Base-by-base conservation (phyloP, 306 rosid genomes). In the Betula pendula region DNA sequence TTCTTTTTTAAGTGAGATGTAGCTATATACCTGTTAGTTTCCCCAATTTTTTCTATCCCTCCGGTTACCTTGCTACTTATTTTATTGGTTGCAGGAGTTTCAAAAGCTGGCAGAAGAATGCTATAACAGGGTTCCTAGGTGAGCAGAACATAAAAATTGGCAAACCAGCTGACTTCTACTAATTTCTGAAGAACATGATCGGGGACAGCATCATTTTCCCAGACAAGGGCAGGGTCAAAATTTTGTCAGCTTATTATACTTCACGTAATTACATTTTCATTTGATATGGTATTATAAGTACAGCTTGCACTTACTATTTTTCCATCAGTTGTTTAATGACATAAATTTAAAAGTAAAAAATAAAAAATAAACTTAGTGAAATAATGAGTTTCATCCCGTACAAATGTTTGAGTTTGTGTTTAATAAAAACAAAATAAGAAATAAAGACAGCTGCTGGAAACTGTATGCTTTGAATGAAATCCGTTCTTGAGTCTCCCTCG, bases 91-190 rank as follows among this genome's bases (percentile, higher is more conserved):
- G 78, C 87, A 93, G 98, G 94, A 92, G 97, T 87, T 92, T 96
- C 84, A 92, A 93, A 86, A 48, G 99, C 82, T 92, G 96, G 99
- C 94, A 96, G 85, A 96, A 89, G 97, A 92, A 86, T 40, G 98
- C 97, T 52, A 92, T 92, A 73, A 87, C 84, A 38, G 89, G 74
- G 51, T 96, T 88, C 82, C 81, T 96, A 55, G 60, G 81, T 0
- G 93, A 86, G 81, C 90, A 77, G 86, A 87, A 85, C 78, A 78
- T 96, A 20, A 84, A 75, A 80, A 84, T 91, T 59, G 96, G 96
- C 77, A 96, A 92, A 62, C 88, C 98, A 11, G 88, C 82, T 59
- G 89, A 89, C 81, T 92, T 95, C 83, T 75, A 48, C 77, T 89
- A 85, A 87, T 75, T 77, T 10, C 71, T 72, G 78, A 80, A 15